Evolutionary conservation across 2,329 filamentous ascomycete genomes (phyloP), one percentile per base, ranked within the genome.

Genomic region (Dactylellina sp.): DNA sequence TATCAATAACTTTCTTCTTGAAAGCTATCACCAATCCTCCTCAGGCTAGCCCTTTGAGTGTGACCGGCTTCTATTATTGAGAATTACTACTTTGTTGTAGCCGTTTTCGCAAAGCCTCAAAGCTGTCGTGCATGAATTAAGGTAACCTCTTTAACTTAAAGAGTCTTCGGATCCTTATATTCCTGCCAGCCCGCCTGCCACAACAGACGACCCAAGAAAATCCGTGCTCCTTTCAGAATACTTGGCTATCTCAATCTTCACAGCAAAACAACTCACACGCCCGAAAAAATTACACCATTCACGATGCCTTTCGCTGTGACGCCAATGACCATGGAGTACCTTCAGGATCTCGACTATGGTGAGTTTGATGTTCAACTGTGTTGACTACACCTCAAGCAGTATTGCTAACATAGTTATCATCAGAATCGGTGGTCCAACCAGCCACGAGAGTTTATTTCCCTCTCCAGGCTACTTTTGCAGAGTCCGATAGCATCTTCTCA

Each of bases 291-390:
- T 1, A 52, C 49, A 28, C 3, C 25, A 52, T 46, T 46, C 42
- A 74, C 47, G 47, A 74, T 74, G 70, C 70, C 70, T 61, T 74
- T 66, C 40, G 70, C 70, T 66, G 49, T 74, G 24, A 66, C 61
- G 22, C 70, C 70, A 66, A 74, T 74, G 53, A 56, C 70, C 11
- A 74, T 74, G 70, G 70, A 74, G 55, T 74, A 74, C 49, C 70
- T 74, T 37, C 61, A 74, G 18, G 70, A 74, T 14, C 70, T 74
- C 70, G 70, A 74, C n/a, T 74, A 74, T 24, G 61, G 70, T 74
- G 24, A 62, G 70, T 62, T 42, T 24, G 2, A n/a, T 16, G 56
- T 20, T 39, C 5, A 18, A 24, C 6, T 47, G 20, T 28, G 53
- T 57, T 57, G 37, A 32, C 9, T 2, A 7, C 2, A 37, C 42